Base-by-base conservation (phyloP, 2,329 filamentous ascomycete genomes). In the Plenodomus biglobosus region DNA sequence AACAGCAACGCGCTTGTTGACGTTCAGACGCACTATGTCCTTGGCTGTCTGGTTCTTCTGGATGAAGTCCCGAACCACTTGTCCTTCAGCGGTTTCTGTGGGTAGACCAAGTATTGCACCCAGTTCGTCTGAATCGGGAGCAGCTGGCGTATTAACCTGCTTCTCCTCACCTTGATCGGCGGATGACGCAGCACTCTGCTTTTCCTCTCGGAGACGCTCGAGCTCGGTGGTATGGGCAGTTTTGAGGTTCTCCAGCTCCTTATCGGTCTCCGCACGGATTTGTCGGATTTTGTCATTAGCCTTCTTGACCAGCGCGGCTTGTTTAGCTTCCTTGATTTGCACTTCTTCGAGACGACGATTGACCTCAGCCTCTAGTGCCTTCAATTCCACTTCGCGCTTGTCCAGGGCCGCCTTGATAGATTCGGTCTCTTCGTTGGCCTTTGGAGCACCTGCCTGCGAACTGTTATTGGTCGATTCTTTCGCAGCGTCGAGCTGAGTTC, bases 221-320 rank as follows among this genome's bases (percentile, higher is more conserved):
- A 75, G 61, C 36, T 75, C 72, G 24, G 65, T 61, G 20, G 64
- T 60, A 37, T 73, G 69, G 43, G 71, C 65, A 10, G 64, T 72
- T 40, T 77, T 73, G 44, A 82, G 76, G 46, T 76, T 68, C 35
- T 62, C 59, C 37, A 66, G 59, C 13, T 74, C 77, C 24, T 58
- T 51, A 18, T 59, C 53, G 2, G 52, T 51, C 27, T 59, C 55
- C n/a, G 53, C 53, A 8, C 52, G 53, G 42, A 59, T 53, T 43
- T 80, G 76, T 61, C 87, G 87, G 50, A 88, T 77, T 10, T 80
- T 84, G 22, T 83, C 80, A 63, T 92, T 87, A 15, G 87, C 75
- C 51, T 85, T 82, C 44, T 81, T 79, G 1, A 76, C 68, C 10
- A 64, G 38, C 8, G 49, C 50, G 8, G 55, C 55, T 17, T 53